Evolutionary conservation across 306 rosid species (phyloP).

Genomic region (Rosa persica): DNA sequence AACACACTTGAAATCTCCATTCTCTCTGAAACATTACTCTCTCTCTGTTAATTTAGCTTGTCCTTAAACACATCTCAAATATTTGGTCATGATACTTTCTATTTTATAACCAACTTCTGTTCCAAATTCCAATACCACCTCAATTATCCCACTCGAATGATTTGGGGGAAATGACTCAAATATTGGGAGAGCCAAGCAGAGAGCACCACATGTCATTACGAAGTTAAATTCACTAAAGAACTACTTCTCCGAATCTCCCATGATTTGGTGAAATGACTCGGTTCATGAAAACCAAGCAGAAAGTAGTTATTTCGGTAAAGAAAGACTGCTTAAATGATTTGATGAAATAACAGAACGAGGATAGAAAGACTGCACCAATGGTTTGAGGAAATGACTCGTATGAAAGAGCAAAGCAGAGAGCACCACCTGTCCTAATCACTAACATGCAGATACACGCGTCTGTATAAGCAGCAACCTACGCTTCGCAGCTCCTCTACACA

Average conservation of each 20-base stretch:
- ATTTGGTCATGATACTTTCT: neutral
- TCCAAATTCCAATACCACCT: neutral
- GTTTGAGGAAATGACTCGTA: neutral
- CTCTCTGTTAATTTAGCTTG: too few species aligned
- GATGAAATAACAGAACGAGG: neutral
- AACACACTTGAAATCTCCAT: too few species aligned
- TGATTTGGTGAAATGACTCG: neutral
- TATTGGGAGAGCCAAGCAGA: neutral
- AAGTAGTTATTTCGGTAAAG: neutral
- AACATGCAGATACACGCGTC: conserved; percentile 10
- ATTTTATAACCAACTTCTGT: neutral
- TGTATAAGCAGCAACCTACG: conserved; percentile 3
- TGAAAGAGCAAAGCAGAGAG: neutral
- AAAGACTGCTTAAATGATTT: neutral
- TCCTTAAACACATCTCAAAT: too few species aligned
- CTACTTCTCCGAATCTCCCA: neutral
- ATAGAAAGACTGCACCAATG: neutral
- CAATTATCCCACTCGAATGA: neutral
- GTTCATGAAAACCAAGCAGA: neutral
- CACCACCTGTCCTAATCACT: neutral
- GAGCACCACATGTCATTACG: neutral
- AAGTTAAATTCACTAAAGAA: neutral
- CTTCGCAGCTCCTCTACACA: conserved; percentile 12
- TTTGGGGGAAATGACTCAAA: neutral
- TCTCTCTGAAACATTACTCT: too few species aligned